A percentile compares a stretch with the other conserved stretches of the same genome.
Evolutionary conservation across 2,329 filamentous ascomycete species (phyloP).

Genomic region (Lecanoromycetidae sp.): DNA sequence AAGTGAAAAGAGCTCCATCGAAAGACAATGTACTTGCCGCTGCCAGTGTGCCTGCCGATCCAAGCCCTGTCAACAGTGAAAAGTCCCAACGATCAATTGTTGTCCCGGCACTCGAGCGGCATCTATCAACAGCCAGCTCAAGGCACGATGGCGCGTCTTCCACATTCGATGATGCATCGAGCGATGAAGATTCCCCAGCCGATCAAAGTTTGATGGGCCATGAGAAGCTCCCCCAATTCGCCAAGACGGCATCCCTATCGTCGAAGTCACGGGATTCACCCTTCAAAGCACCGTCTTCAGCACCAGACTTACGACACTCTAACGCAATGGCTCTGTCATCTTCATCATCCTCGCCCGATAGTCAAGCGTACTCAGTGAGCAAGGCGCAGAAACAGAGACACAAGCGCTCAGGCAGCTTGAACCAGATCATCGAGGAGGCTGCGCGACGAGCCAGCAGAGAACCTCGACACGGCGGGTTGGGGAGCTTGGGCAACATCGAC

Average conservation of each 20-base stretch:
- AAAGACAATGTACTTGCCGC: slow-evolving; percentile 8
- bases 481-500: slow-evolving; percentile 14
- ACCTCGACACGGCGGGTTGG: slow-evolving; percentile 18
- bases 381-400: slow-evolving; percentile 14
- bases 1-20: slow-evolving; percentile 14
- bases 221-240: slow-evolving; percentile 21
- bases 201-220: slow-evolving; percentile 20
- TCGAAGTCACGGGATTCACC: slow-evolving; percentile 22
- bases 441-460: slow-evolving; percentile 17
- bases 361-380: slow-evolving; percentile 3
- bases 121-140: slow-evolving; percentile 11
- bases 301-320: slow-evolving; percentile 14
- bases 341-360: slow-evolving; percentile 13
- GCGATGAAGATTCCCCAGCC: slow-evolving; percentile 19
- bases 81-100: slow-evolving; percentile 1
- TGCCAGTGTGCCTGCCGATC: not conserved
- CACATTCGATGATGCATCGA: slow-evolving; percentile 21
- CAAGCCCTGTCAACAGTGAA: slow-evolving; percentile 6
- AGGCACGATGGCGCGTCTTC: slow-evolving; percentile 15
- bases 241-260: slow-evolving; percentile 17
- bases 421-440: slow-evolving; percentile 20
- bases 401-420: slow-evolving; percentile 18
- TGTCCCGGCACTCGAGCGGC: slow-evolving; percentile 9
- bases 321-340: slow-evolving; percentile 1
- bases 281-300: slow-evolving; percentile 22